A percentile compares a stretch with the other conserved stretches of the same genome.
phyloP scores from a whole-genome alignment of 208 protist species.

The Crithidia acanthocephali region DNA sequence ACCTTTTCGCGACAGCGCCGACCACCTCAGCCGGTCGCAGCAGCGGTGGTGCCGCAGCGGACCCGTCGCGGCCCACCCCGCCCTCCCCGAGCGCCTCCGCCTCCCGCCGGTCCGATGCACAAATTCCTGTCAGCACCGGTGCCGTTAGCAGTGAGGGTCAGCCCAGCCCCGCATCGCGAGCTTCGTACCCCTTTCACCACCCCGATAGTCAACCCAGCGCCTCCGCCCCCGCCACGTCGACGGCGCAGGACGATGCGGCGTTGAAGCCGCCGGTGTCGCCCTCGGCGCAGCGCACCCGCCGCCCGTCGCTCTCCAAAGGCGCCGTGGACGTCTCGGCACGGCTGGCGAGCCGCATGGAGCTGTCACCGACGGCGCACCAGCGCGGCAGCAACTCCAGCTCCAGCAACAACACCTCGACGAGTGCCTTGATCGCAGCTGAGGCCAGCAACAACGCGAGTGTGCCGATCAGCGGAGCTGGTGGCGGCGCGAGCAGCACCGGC shows the following conservation, averaged over 20 bases:
- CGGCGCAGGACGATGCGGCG: background rate
- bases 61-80: background rate
- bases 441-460: conserved; percentile 3
- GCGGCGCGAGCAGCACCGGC: background rate
- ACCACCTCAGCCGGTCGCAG: background rate
- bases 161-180: background rate
- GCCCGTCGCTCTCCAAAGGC: conserved; percentile 13
- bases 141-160: background rate
- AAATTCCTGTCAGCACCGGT: background rate
- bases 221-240: background rate
- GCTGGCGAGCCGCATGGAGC: conserved; percentile 11
- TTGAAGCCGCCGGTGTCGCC: background rate
- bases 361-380: background rate
- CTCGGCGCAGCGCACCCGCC: background rate
- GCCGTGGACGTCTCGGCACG: conserved; percentile 22
- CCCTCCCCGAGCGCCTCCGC: background rate
- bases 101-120: background rate
- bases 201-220: background rate
- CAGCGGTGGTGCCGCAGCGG: conserved; percentile 4
- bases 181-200: background rate
- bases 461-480: background rate
- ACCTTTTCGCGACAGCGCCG: conserved; percentile 30
- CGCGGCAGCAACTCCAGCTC: conserved; percentile 12
- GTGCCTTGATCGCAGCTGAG: background rate
- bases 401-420: conserved; percentile 15